Base-by-base conservation (phyloP, 1,284 basidiomycete species). In the Puccinia horiana region DNA sequence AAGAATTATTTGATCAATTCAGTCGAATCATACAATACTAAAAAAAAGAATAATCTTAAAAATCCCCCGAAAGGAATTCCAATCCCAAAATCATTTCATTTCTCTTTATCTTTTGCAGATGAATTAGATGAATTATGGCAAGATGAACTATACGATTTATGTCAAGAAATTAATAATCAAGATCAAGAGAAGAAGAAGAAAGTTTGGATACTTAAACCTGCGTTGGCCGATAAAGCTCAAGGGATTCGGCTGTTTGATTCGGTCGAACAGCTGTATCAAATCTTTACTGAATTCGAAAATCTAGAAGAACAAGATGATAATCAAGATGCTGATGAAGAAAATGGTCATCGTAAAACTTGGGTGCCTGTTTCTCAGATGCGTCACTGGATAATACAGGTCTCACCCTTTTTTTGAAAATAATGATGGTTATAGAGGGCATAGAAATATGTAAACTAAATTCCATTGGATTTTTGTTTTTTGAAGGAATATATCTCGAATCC, bases 201-300 rank as follows among this genome's bases (percentile, higher is more conserved):
- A 72, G 89, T 95, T 95, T 98, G 92, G 90, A 96, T 98, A 82
- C 88, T 99, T 77, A 99, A 99, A 88, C 96, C 97, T 54, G 95
- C 95, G 16, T 97, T 99, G 93, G 93, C 96, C 0, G 96, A 99
- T 88, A 90, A 95, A 78, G 97, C 95, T 4, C 94, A 95, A 89
- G 97, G 96, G 0, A 96, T 99, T 83, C 89, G 96, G 54, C 88
- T 99, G 76, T 98, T 99, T 87, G 91, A 93, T 77, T 92, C 90
- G 72, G 92, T 93, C 86, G 91, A 92, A 14, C 89, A 91, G 52
- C 88, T 99, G 83, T 89, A 91, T 83, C 86, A 87, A 0, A 97
- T 98, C 70, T 95, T 99, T 85, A 90, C 93, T 84, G 91, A 91
- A 76, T 98, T 98, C 84, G 95, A 97, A 83, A 89, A 90, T 0